phyloP scores from a whole-genome alignment of 1,284 basidiomycete genomes.

The Agroathelia rolfsii region DNA sequence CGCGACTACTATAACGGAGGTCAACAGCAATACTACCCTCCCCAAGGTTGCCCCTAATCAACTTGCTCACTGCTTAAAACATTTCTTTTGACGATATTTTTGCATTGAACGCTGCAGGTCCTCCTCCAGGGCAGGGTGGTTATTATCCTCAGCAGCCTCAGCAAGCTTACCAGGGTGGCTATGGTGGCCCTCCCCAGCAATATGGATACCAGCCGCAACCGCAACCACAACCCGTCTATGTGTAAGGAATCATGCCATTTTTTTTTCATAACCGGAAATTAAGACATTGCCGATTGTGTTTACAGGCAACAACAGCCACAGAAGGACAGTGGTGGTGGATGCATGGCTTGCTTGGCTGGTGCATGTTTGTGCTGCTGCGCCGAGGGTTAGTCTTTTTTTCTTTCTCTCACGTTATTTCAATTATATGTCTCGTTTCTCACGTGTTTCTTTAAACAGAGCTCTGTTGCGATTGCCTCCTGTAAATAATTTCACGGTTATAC shows the following conservation, averaged over 20 bases:
- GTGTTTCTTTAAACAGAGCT: constrained; percentile 36
- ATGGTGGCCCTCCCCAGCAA: constrained; percentile 27
- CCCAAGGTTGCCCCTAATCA: constrained; percentile 37
- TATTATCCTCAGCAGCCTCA: constrained; percentile 74
- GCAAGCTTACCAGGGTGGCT: constrained; percentile 51
- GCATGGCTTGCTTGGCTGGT: constrained; percentile 65
- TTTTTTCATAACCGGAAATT: neutral
- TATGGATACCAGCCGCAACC: constrained; percentile 57
- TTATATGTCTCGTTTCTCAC: neutral
- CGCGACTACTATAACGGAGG: constrained; percentile 60
- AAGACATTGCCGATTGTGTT: constrained; percentile 4
- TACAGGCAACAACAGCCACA: constrained; percentile 46
- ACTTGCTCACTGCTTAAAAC: neutral
- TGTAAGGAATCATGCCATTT: constrained; percentile 31
- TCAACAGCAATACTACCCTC: constrained; percentile 56
- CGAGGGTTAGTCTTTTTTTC: constrained; percentile 44
- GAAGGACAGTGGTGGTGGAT: constrained; percentile 33
- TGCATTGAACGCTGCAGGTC: constrained; percentile 29
- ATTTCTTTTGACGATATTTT: constrained; percentile 3
- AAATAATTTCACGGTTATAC: constrained; percentile 11
- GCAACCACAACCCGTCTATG: constrained; percentile 63
- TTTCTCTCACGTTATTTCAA: constrained; percentile 3
- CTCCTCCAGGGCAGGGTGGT: constrained; percentile 52
- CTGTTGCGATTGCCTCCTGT: constrained; percentile 64
- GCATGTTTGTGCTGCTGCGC: constrained; percentile 68